Percentiles rank a stretch among this genome's conserved stretches.
These are phyloP conservation scores for Blastobotrys arbuscula DNA, from an alignment of 1,139 yeast species.

Conservation along the genomic window DNA sequence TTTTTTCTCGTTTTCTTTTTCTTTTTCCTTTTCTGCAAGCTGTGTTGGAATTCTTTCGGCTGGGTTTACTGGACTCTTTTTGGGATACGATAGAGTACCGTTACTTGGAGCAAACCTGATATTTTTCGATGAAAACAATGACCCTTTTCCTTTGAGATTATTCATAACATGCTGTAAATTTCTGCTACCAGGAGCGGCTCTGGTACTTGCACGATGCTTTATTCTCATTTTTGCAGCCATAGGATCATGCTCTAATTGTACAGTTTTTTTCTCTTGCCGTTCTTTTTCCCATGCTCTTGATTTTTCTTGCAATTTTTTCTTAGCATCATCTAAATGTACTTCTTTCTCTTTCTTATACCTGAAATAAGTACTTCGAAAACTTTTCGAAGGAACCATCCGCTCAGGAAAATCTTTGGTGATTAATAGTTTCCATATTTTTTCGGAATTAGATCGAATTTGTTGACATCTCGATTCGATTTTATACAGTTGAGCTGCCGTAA, in stretches of 20 bases:
- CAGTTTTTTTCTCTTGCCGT: conserved; percentile 24
- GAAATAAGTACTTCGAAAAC: conserved; percentile 19
- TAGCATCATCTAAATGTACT: conserved; percentile 24
- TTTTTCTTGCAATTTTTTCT: conserved; percentile 24
- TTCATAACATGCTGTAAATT: conserved; percentile 9
- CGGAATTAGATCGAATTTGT: conserved; percentile 23
- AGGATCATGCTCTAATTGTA: conserved; percentile 27
- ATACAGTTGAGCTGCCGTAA: conserved; percentile 27
- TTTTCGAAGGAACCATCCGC: conserved; percentile 22
- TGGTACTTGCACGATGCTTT: conserved; percentile 13
- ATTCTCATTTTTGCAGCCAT: conserved; percentile 18
- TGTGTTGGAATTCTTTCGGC: too few relatives aligned
- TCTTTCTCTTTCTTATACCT: conserved; percentile 26
- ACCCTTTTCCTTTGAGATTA: conserved; percentile 20
- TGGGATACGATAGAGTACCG: background rate
- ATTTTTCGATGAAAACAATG: conserved; percentile 25
- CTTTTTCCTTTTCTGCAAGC: too few relatives aligned
- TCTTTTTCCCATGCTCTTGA: conserved; percentile 23
- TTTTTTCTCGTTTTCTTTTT: too few relatives aligned
- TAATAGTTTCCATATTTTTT: conserved; percentile 24
- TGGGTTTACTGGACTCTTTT: too few relatives aligned
- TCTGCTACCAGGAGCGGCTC: conserved; percentile 21
- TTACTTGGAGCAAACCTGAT: conserved; percentile 18
- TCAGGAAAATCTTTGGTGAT: conserved; percentile 27
- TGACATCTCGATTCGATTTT: conserved; percentile 27